Evolutionary conservation across 2,329 filamentous ascomycete genomes (phyloP), one percentile per base, ranked within the genome.

Genomic region (Fulvia fulva): DNA sequence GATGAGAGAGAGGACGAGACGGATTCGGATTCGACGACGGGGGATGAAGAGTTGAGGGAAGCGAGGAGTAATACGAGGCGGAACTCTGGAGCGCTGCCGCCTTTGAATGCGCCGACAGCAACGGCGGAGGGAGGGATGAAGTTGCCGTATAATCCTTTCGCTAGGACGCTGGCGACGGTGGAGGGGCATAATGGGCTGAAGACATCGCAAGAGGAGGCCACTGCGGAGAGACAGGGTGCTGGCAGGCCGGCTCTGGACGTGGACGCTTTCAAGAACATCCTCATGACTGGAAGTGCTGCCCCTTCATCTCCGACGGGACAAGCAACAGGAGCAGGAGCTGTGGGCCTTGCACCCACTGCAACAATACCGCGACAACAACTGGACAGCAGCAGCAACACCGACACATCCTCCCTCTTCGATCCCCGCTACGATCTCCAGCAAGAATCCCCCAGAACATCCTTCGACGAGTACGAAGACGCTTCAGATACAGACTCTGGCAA

Each of bases 231-330:
- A 47, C 34, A 51, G 7, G 50, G 45, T 23, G 52, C 28, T 41
- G 62, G 57, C 44, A 59, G 73, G 67, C 68, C 70, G 58, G 61
- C 78, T 80, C 1, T 92, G 66, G 87, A 93, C 69, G 89, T 92
- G 1, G 85, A 90, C 68, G 86, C 88, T 0, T 93, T 93, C 73
- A 86, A 85, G 69, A 81, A 87, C 58, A 76, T 94, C 58, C 78
- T 93, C 45, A 77, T 93, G 75, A 92, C 88, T 0, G 89, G 89
- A 14, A 82, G 84, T 67, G 71, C 82, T 43, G 55, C 60, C 14
- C 65, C 70, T 26, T 62, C 66, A 16, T 60, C 66, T 12, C 58
- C 64, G 22, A 23, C 57, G 25, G 32, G 56, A 49, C 52, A 19
- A 2, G 47, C 58, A 32, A 25, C 53, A 26, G 52, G n/a, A 2